Conservation (phyloP, 495 filamentous ascomycete genomes). For the Penicillium longicatenatum region DNA sequence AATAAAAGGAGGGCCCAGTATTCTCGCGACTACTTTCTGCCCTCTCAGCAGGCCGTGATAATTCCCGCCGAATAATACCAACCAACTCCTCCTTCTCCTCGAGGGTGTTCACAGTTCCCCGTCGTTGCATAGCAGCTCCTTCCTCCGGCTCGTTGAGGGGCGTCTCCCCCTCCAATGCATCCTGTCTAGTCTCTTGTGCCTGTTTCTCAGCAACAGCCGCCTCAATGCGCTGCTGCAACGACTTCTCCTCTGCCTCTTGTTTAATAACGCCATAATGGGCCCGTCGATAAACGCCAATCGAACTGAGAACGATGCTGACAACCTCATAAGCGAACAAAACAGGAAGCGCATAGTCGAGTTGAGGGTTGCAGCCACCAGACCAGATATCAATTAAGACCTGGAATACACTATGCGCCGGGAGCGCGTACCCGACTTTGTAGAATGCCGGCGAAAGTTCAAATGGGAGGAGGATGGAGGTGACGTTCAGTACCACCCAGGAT, state of each 20-base stretch:
- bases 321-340: slow-evolving; percentile 44
- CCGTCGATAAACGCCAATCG: slow-evolving; percentile 43
- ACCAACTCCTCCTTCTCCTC: slow-evolving; percentile 14
- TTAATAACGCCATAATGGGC: slow-evolving; percentile 40
- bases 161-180: not conserved
- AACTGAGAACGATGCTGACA: slow-evolving; percentile 25
- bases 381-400: slow-evolving; percentile 49
- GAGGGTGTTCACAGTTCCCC: slow-evolving; percentile 7
- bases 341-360: slow-evolving; percentile 43
- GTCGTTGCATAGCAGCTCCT: not conserved
- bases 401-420: slow-evolving; percentile 51
- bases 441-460: slow-evolving; percentile 50
- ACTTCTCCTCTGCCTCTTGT: slow-evolving; percentile 31
- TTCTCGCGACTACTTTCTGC: slow-evolving; percentile 6
- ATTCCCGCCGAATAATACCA: slow-evolving; percentile 18
- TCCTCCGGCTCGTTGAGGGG: slow-evolving; percentile 3
- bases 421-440: slow-evolving; percentile 46
- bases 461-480: slow-evolving; percentile 48
- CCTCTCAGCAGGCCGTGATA: slow-evolving; percentile 16
- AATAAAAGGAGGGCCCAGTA: slow-evolving; percentile 17
- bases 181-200: not conserved
- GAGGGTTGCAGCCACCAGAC: slow-evolving; percentile 50
- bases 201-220: slow-evolving; percentile 24
- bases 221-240: slow-evolving; percentile 27
- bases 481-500: slow-evolving; percentile 50